These are phyloP conservation scores for Macadamia integrifolia DNA, from an alignment of 164 flowering plant species.

Conservation along the genomic window DNA sequence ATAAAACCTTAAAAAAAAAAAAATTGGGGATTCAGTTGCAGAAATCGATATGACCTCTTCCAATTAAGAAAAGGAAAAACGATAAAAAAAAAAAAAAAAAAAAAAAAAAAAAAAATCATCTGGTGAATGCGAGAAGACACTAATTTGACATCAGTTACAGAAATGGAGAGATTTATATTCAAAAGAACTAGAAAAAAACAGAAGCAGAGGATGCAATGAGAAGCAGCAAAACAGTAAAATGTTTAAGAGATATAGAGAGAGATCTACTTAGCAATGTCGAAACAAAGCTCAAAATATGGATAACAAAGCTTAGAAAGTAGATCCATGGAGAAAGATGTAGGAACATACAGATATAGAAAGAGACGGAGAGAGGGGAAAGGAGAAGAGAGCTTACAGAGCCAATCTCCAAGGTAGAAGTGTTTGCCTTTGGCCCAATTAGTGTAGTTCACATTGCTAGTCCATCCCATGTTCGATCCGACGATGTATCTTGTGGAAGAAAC, in stretches of 20 bases:
- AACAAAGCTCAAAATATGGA: too few relatives aligned
- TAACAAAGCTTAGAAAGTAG: neutral
- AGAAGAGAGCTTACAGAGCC: conserved; percentile 53
- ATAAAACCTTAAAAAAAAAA: too few relatives aligned
- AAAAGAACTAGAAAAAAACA: too few relatives aligned
- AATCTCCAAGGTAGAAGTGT: conserved; percentile 52
- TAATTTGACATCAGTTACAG: too few relatives aligned
- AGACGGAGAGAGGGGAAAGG: neutral
- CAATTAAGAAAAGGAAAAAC: too few relatives aligned
- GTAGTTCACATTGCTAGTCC: conserved; percentile 50
- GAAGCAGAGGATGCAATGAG: neutral
- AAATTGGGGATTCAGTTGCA: too few relatives aligned
- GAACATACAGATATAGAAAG: neutral
- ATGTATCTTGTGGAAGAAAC: conserved; percentile 13
- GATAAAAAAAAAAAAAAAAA: too few relatives aligned
- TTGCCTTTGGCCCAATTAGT: conserved; percentile 59
- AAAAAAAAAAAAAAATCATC: too few relatives aligned
- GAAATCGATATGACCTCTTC: too few relatives aligned
- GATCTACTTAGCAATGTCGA: neutral
- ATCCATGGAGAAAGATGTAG: neutral
- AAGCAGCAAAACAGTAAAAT: neutral
- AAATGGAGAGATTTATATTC: too few relatives aligned
- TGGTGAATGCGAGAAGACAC: too few relatives aligned
- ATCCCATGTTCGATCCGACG: conserved; percentile 48
- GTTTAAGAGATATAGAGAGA: too few relatives aligned